Base-by-base conservation (phyloP, 805 yeast species). In the Dipodascus geniculatus region DNA sequence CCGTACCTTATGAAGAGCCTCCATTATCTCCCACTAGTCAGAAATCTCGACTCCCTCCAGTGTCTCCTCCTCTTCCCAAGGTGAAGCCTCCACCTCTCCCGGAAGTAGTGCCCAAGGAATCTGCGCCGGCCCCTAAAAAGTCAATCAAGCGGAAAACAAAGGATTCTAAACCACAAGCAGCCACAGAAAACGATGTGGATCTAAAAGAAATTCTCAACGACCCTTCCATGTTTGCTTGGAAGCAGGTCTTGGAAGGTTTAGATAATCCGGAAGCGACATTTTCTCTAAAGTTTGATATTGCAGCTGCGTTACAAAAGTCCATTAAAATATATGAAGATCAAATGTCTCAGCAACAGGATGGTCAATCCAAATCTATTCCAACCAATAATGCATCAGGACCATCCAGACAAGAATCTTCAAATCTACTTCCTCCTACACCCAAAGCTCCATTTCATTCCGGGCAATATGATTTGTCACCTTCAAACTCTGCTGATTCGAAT, bases 201-300 rank as follows among this genome's bases (percentile, higher is more conserved):
- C 33, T 28, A 6, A 28, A 28, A 28, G 33, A 28, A 11, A 28
- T 28, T 28, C 33, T 28, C 33, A 28, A 28, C 33, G 33, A 28
- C 33, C 44, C 44, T 11, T 14, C 20, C 20, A 17, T 17, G 17
- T 14, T n/a, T n/a, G 17, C 44, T 38, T 38, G 44, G 44, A 38
- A 38, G 14, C 20, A 38, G 14, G 44, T 17, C 4, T 38, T 38
- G 19, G 44, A 38, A 38, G 20, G 44, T 38, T 38, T 38, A 38
- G 44, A 38, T 38, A 38, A 38, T 38, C 44, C 44, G 6, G 44
- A 38, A 38, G 44, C 44, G 6, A 38, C 44, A 38, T 38, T 38
- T 38, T 38, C 44, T 38, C 14, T 38, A 17, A 38, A 38, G 14
- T 38, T 38, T 16, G 44, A 38, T 17, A 38, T 38, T 38, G 44